A percentile compares a stretch with the other conserved stretches of the same genome.
Evolutionary conservation across 2,329 filamentous ascomycete species (phyloP).

Genomic region (Sporothrix euskadiensis): DNA sequence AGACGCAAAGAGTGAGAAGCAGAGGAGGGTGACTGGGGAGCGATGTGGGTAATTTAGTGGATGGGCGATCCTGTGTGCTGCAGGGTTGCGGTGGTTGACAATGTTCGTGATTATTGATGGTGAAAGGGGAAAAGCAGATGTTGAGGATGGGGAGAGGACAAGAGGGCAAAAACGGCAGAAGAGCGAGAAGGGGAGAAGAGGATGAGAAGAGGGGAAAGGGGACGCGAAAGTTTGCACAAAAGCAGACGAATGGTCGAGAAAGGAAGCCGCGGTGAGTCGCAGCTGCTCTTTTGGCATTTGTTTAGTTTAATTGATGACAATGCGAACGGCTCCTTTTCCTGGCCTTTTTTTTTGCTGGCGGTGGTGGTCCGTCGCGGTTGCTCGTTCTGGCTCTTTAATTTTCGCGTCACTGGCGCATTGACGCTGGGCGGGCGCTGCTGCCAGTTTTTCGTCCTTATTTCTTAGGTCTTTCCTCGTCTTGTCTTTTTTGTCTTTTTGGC

Average conservation of each 20-base stretch:
- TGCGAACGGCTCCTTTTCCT: slow-evolving; percentile 20
- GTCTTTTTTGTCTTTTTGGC: background rate
- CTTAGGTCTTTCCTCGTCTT: slow-evolving; percentile 3
- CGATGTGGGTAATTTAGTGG: slow-evolving; percentile 24
- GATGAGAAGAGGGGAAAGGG: background rate
- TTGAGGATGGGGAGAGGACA: background rate
- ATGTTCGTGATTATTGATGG: slow-evolving; percentile 20
- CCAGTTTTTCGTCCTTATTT: background rate
- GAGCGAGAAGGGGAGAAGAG: slow-evolving; percentile 1
- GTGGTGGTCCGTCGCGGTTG: slow-evolving; percentile 31
- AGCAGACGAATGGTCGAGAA: slow-evolving; percentile 10
- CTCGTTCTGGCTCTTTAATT: slow-evolving; percentile 28
- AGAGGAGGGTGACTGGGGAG: background rate
- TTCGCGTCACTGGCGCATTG: slow-evolving; percentile 29
- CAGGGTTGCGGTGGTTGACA: slow-evolving; percentile 17
- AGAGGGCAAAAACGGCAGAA: background rate
- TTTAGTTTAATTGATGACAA: slow-evolving; percentile 33
- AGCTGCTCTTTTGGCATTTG: slow-evolving; percentile 26
- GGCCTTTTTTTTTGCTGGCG: background rate
- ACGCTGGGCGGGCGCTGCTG: background rate
- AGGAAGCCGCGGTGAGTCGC: slow-evolving; percentile 23
- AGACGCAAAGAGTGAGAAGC: background rate
- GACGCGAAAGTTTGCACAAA: background rate
- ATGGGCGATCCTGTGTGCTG: slow-evolving; percentile 16
- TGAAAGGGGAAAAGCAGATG: background rate